These are phyloP conservation scores for Fusarium nurragi DNA, from an alignment of 2,329 filamentous ascomycete genomes.

Conservation along the genomic window DNA sequence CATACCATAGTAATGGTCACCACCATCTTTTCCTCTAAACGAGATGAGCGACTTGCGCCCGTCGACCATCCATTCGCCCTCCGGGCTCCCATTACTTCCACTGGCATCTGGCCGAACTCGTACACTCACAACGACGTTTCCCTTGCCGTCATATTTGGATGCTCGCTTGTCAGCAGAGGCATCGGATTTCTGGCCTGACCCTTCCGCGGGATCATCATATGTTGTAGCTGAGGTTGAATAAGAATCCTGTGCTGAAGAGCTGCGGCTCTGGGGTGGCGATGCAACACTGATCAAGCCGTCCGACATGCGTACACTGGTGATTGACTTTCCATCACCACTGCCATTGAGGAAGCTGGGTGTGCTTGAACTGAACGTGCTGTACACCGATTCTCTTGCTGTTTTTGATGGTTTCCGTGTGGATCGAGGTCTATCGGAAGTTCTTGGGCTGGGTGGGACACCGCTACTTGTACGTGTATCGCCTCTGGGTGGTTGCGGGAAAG, in stretches of 20 bases:
- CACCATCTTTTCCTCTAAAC: constrained; percentile 87
- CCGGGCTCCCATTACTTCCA: constrained; percentile 67
- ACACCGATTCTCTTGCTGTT: constrained; percentile 64
- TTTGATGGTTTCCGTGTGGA: constrained; percentile 62
- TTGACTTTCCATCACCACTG: constrained; percentile 78
- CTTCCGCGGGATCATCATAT: constrained; percentile 80
- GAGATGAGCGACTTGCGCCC: constrained; percentile 82
- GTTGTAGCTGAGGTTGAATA: constrained; percentile 91
- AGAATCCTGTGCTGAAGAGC: constrained; percentile 90
- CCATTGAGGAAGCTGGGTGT: constrained; percentile 83
- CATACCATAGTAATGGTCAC: constrained; percentile 91
- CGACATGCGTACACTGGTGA: constrained; percentile 72
- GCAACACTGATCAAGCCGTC: constrained; percentile 80
- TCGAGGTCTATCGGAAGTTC: constrained; percentile 61
- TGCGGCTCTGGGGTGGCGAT: constrained; percentile 87
- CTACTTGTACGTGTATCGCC: constrained; percentile 63
- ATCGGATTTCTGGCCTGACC: constrained; percentile 49
- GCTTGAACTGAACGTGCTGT: constrained; percentile 57
- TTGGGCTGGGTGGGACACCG: constrained; percentile 71
- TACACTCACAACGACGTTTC: constrained; percentile 95
- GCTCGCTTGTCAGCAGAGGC: constrained; percentile 55
- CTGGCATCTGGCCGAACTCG: constrained; percentile 86
- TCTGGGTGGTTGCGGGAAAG: constrained; percentile 89
- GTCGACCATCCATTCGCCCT: constrained; percentile 93
- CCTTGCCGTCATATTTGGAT: constrained; percentile 78